These are phyloP conservation scores for Globisporangium acanthophoron DNA, from an alignment of 352 stramenopile genomes.

Conservation along the genomic window DNA sequence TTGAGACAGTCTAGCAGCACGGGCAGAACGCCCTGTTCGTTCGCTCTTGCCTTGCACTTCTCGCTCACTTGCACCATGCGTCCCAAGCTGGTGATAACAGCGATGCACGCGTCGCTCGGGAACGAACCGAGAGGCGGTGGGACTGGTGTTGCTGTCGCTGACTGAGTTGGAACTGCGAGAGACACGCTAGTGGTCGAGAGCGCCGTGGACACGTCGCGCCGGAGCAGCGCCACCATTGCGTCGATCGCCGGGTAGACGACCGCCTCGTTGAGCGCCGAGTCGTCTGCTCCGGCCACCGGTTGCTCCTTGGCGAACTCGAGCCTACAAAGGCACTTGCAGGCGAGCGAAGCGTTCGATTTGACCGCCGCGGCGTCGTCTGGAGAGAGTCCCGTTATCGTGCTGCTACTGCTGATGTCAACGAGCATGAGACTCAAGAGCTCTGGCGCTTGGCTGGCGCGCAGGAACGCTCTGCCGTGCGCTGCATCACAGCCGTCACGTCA, in stretches of 20 bases:
- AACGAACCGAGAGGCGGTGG: slow-evolving; percentile 22
- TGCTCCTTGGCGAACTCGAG: slow-evolving; percentile 30
- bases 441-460: not conserved
- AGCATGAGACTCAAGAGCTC: slow-evolving; percentile 16
- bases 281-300: not conserved
- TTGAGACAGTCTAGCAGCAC: slow-evolving; percentile 41
- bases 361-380: slow-evolving; percentile 23
- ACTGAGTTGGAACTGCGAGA: too few species aligned
- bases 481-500: not conserved
- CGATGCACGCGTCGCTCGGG: slow-evolving; percentile 19
- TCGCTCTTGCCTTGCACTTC: slow-evolving; percentile 30
- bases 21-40: slow-evolving; percentile 25
- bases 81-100: slow-evolving; percentile 38
- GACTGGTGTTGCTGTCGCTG: slow-evolving; percentile 8
- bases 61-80: slow-evolving; percentile 41
- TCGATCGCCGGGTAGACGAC: slow-evolving; percentile 23
- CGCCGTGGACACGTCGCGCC: slow-evolving; percentile 28
- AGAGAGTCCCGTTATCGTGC: not conserved
- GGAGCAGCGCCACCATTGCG: slow-evolving; percentile 31
- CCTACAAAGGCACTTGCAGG: slow-evolving; percentile 32
- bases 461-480: slow-evolving; percentile 15
- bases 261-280: slow-evolving; percentile 3
- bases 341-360: slow-evolving; percentile 20
- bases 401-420: slow-evolving; percentile 1
- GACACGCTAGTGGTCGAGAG: slow-evolving; percentile 4